Evolutionary conservation across 176 grass and related monocot genomes (phyloP).

Genomic region (Avena eriantha): DNA sequence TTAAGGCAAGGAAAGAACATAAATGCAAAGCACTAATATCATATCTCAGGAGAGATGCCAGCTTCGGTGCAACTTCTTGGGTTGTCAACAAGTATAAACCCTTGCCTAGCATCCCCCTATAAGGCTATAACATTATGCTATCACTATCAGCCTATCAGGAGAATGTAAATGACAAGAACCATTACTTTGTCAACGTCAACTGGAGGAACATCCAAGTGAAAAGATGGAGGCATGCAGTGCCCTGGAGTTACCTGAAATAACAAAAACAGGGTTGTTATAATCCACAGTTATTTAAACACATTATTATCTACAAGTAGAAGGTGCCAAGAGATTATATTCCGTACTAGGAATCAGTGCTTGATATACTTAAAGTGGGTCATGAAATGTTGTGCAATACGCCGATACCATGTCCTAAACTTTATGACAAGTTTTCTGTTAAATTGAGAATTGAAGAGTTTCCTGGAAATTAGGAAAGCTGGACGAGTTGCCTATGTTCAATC

Average conservation of each 20-base stretch:
- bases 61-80: conserved; percentile 15
- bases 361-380: conserved; percentile 19
- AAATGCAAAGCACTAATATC: conserved; percentile 29
- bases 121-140: not conserved
- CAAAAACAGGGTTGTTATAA: conserved; percentile 16
- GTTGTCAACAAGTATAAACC: not conserved
- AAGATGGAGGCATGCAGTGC: conserved; percentile 51
- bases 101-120: not conserved
- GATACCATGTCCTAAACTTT: conserved; percentile 16
- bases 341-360: not conserved
- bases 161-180: conserved; percentile 31
- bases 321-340: conserved; percentile 16
- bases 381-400: not conserved
- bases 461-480: not conserved
- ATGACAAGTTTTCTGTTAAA: conserved; percentile 7
- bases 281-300: conserved; percentile 27
- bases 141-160: not conserved
- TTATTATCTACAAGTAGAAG: conserved; percentile 19
- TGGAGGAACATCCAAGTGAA: conserved; percentile 79
- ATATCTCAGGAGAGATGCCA: conserved; percentile 29
- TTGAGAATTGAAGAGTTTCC: not conserved
- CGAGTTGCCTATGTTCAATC: conserved; percentile 14
- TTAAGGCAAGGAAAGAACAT: not conserved
- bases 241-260: conserved; percentile 53
- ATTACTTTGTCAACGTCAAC: conserved; percentile 95